Evolutionary conservation across 306 rosid genomes (phyloP), one percentile per base, ranked within the genome.

Genomic region (Dalbergia oliveri): DNA sequence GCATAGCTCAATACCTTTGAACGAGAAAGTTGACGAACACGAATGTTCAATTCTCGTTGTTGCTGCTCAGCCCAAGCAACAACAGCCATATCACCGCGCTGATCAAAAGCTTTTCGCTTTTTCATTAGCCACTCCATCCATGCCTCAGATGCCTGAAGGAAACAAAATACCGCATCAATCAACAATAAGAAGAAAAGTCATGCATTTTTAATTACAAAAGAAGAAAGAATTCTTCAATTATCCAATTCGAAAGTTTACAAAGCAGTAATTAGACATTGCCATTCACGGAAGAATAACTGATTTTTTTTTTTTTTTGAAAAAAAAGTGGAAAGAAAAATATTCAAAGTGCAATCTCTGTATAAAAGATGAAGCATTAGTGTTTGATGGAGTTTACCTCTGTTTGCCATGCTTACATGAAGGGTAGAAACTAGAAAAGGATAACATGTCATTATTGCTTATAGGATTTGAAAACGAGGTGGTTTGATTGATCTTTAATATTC

Each of bases 31-130:
- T 88, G 93, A 10, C 99, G 97, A 14, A 83, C 97, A 3, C 99
- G 97, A 66, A 91, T 69, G 87, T 86, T 85, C 86, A 94, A 62
- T 89, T 90, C 93, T 10, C 88, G 90, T 80, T 94, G 99, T 81
- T 94, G 99, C 85, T 93, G 99, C 87, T 94, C 99, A 15, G 97
- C 95, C 99, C 99, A 94, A 82, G 99, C 99, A 51, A 88, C 94
- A 85, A 93, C 85, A 49, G 98, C 99, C 99, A 95, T 93, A 66
- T 93, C 96, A 62, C 99, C 98, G 71, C 97, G 96, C 78, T 95
- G 99, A 86, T 89, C 85, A 79, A 95, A 95, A 83, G 98, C 98
- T 91, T 83, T 93, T 76, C 98, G 86, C 85, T 91, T 93, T 85
- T 95, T 91, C 21, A 91, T 89, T 73, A 93, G 92, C 98, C 99